Percentiles rank a stretch among this genome's conserved stretches.
Conservation (phyloP, 164 flowering plant species). For the Liquidambar formosana region DNA sequence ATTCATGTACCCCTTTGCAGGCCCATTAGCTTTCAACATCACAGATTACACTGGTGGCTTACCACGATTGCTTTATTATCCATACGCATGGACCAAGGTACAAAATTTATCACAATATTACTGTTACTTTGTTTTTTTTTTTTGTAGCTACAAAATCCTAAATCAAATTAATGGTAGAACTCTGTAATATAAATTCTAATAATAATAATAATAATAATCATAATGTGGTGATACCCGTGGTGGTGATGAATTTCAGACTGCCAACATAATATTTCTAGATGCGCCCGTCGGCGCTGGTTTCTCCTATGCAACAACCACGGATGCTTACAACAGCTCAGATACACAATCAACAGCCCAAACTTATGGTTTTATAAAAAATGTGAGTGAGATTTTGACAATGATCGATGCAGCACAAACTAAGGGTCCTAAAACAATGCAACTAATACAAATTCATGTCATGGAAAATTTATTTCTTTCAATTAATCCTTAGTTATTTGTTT, state of each 20-base stretch:
- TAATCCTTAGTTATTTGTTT: not conserved
- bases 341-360: slow-evolving; percentile 2
- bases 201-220: too few species aligned
- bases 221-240: too few species aligned
- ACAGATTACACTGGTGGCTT: not conserved
- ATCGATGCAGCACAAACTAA: not conserved
- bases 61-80: not conserved
- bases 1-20: too few species aligned
- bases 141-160: too few species aligned
- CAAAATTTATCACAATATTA: too few species aligned
- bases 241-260: slow-evolving; percentile 13
- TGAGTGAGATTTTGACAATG: not conserved
- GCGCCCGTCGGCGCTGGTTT: slow-evolving; percentile 23
- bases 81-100: not conserved
- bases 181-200: too few species aligned
- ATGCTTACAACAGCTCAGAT: slow-evolving; percentile 11
- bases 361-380: slow-evolving; percentile 25
- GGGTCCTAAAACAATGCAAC: too few species aligned
- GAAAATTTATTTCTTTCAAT: too few species aligned
- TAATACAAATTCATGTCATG: too few species aligned
- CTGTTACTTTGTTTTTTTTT: too few species aligned
- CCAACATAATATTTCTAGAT: slow-evolving; percentile 24
- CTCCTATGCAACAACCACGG: slow-evolving; percentile 4
- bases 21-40: not conserved
- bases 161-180: too few species aligned